Conservation (phyloP, 2,329 filamentous ascomycete species). For the Neopestalotiopsis sp. region DNA sequence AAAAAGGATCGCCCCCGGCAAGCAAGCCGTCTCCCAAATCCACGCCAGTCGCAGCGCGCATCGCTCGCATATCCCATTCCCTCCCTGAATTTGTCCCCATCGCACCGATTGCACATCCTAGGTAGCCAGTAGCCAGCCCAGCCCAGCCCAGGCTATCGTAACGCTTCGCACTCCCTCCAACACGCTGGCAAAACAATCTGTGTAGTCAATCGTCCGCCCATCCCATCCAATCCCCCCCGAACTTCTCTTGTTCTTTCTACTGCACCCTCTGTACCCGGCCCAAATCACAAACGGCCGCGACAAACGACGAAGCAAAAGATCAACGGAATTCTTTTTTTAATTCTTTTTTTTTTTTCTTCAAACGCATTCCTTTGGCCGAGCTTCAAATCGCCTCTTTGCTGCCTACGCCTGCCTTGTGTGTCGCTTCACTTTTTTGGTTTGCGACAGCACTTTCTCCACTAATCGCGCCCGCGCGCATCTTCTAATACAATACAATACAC, state of each 20-base stretch:
- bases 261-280: slow-evolving; percentile 20
- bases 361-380: slow-evolving; percentile 23
- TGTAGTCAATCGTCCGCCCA: slow-evolving; percentile 20
- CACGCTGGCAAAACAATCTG: slow-evolving; percentile 20
- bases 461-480: slow-evolving; percentile 24
- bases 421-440: slow-evolving; percentile 16
- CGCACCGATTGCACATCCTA: background rate
- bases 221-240: slow-evolving; percentile 4
- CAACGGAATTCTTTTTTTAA: slow-evolving; percentile 2
- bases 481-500: slow-evolving; percentile 22
- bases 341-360: slow-evolving; percentile 14
- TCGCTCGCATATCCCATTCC: slow-evolving; percentile 3
- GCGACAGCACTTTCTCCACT: slow-evolving; percentile 16
- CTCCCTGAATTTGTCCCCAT: background rate
- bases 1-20: slow-evolving; percentile 16
- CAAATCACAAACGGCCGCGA: slow-evolving; percentile 18
- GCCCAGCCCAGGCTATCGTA: slow-evolving; percentile 13
- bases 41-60: slow-evolving; percentile 11
- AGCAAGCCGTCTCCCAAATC: slow-evolving; percentile 1
- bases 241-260: slow-evolving; percentile 19
- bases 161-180: slow-evolving; percentile 22
- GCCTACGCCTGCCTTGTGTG: slow-evolving; percentile 7
- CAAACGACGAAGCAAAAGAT: slow-evolving; percentile 3
- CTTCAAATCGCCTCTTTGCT: background rate
- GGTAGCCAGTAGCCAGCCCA: background rate